Conservation (phyloP, 2,329 filamentous ascomycete genomes). For the Alternaria tenuissima region DNA sequence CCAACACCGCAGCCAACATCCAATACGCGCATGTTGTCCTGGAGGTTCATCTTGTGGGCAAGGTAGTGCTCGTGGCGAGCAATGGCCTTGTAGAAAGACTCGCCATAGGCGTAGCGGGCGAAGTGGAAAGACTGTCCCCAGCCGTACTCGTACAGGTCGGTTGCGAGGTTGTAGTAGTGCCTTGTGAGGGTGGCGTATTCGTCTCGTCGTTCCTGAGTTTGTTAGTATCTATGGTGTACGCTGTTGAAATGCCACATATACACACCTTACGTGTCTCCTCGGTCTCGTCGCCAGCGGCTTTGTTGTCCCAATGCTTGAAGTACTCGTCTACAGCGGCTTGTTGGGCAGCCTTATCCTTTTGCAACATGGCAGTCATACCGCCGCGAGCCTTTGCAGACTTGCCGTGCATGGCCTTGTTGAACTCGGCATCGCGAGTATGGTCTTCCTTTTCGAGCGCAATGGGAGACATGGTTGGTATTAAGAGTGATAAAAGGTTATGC, state of each 20-base stretch:
- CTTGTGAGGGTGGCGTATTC: constrained; percentile 94
- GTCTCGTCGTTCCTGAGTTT: constrained; percentile 74
- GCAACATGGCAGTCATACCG: constrained; percentile 83
- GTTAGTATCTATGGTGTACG: constrained; percentile 25
- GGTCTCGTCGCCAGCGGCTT: constrained; percentile 80
- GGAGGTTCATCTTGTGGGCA: constrained; percentile 85
- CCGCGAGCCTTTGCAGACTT: constrained; percentile 73
- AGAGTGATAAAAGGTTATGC: constrained; percentile 4
- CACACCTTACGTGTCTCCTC: constrained; percentile 78
- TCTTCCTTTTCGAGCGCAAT: constrained; percentile 79
- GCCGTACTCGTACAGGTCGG: constrained; percentile 94
- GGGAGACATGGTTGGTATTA: constrained; percentile 59
- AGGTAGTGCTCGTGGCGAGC: constrained; percentile 98
- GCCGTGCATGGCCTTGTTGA: constrained; percentile 88
- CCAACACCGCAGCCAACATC: constrained; percentile 98
- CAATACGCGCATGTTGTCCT: constrained; percentile 86
- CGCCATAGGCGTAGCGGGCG: constrained; percentile 87
- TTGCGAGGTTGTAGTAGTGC: constrained; percentile 98
- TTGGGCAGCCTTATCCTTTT: constrained; percentile 81
- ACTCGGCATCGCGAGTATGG: constrained; percentile 84
- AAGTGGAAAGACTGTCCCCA: constrained; percentile 99
- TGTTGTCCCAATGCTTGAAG: constrained; percentile 97
- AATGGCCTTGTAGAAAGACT: constrained; percentile 89
- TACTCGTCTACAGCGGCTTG: constrained; percentile 87
- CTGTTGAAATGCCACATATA: not conserved